Conservation (phyloP, 2,329 filamentous ascomycete species). For the Aotearoamyces nothofagi region DNA sequence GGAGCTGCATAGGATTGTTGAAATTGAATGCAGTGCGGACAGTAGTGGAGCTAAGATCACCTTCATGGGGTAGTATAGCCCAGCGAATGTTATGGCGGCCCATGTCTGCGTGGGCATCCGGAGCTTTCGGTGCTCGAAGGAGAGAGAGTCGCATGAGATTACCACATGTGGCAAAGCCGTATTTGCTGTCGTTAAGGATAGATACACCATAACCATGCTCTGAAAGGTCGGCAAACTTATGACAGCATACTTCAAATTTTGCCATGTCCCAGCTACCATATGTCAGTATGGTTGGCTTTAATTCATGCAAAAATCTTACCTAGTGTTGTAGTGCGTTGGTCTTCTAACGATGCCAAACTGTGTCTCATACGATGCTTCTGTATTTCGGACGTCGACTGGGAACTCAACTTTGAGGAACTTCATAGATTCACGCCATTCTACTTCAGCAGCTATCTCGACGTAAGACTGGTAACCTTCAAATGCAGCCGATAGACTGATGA, state of each 20-base stretch:
- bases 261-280: slow-evolving; percentile 72
- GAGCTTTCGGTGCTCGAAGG: slow-evolving; percentile 77
- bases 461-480: slow-evolving; percentile 49
- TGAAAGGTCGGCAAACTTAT: slow-evolving; percentile 84
- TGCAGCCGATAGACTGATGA: slow-evolving; percentile 62
- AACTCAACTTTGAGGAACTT: slow-evolving; percentile 99
- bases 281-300: slow-evolving; percentile 12
- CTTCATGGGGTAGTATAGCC: slow-evolving; percentile 76
- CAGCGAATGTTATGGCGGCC: slow-evolving; percentile 76
- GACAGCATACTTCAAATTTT: slow-evolving; percentile 92
- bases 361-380: slow-evolving; percentile 87
- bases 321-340: slow-evolving; percentile 96
- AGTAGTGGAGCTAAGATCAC: slow-evolving; percentile 54
- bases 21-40: slow-evolving; percentile 79
- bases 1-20: slow-evolving; percentile 61
- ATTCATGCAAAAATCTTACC: slow-evolving; percentile 23
- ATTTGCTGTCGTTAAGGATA: slow-evolving; percentile 90
- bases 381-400: slow-evolving; percentile 80
- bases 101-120: slow-evolving; percentile 91
- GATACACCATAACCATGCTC: slow-evolving; percentile 83
- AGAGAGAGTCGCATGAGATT: slow-evolving; percentile 82
- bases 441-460: slow-evolving; percentile 67
- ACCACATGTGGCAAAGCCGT: slow-evolving; percentile 82
- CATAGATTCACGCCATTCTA: slow-evolving; percentile 96
- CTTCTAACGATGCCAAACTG: slow-evolving; percentile 80